Percentiles rank a stretch among this genome's conserved stretches.
These are phyloP conservation scores for Secale cereale DNA, from an alignment of 176 grass and related monocot genomes.

Conservation along the genomic window DNA sequence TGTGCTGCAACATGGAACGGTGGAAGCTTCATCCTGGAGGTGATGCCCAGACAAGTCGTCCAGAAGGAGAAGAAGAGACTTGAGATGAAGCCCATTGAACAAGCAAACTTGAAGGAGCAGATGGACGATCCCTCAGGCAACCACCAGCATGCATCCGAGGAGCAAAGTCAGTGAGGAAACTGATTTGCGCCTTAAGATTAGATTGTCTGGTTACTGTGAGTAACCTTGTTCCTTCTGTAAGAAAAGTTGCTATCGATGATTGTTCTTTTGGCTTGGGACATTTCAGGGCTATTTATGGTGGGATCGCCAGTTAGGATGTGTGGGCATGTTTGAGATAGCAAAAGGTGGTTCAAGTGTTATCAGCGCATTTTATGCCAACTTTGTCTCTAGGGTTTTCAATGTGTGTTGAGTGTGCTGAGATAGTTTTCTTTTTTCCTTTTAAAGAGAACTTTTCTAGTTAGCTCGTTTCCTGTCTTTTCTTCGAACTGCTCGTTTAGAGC, in stretches of 20 bases:
- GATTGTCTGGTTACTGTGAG: background rate
- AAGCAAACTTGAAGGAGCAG: background rate
- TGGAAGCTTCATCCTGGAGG: conserved; percentile 91
- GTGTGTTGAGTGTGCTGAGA: background rate
- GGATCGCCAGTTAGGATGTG: background rate
- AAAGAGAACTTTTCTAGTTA: too few relatives aligned
- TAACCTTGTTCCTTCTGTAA: background rate
- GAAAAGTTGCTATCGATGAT: background rate
- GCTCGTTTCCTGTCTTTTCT: too few relatives aligned
- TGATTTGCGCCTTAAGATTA: conserved; percentile 18
- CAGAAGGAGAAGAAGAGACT: conserved; percentile 82
- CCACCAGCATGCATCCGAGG: conserved; percentile 8
- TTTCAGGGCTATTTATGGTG: background rate
- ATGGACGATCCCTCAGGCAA: background rate
- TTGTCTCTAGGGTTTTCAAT: background rate
- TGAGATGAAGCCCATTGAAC: conserved; percentile 59
- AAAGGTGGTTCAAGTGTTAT: background rate
- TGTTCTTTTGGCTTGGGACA: background rate
- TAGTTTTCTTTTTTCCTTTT: background rate
- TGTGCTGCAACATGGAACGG: conserved; percentile 86
- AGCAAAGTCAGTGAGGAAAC: background rate
- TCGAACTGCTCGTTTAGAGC: too few relatives aligned
- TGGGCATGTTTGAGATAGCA: background rate
- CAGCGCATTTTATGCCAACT: background rate
- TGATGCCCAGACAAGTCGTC: conserved; percentile 72